Evolutionary conservation across 106 monocot species (phyloP).

Genomic region (Amphibolis antarctica): DNA sequence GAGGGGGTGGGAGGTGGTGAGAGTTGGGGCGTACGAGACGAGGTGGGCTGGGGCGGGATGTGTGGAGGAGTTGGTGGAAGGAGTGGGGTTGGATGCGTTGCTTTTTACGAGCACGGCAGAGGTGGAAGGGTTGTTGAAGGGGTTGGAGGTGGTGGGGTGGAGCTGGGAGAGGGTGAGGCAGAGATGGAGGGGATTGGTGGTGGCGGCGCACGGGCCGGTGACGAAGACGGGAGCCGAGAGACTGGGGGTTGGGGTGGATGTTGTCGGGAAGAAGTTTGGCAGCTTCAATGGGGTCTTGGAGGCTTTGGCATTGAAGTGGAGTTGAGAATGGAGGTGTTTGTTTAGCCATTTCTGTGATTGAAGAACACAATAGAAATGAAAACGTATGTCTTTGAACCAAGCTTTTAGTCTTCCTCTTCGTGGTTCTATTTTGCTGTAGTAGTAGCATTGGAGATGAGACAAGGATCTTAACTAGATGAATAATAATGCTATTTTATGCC

Average conservation of each 20-base stretch:
- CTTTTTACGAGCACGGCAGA: constrained; percentile 72
- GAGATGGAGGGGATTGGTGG: constrained; percentile 42
- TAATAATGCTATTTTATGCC: too few species aligned
- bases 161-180: constrained; percentile 32
- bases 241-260: constrained; percentile 38
- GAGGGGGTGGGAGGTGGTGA: constrained; percentile 31
- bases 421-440: too few species aligned
- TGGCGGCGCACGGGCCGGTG: constrained; percentile 63
- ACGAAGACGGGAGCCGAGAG: constrained; percentile 46
- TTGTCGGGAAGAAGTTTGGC: constrained; percentile 35
- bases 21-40: constrained; percentile 52
- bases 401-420: too few species aligned
- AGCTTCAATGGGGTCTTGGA: constrained; percentile 53
- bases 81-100: constrained; percentile 28
- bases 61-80: constrained; percentile 22
- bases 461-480: too few species aligned
- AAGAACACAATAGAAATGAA: too few species aligned
- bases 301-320: constrained; percentile 22
- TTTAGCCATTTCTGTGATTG: too few species aligned
- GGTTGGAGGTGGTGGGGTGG: constrained; percentile 36
- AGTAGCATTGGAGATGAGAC: too few species aligned
- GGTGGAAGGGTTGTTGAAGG: constrained; percentile 64
- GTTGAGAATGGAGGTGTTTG: background rate
- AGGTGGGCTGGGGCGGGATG: constrained; percentile 46
- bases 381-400: too few species aligned